phyloP scores from a whole-genome alignment of 164 flowering plant genomes.

The Amborella trichopoda region DNA sequence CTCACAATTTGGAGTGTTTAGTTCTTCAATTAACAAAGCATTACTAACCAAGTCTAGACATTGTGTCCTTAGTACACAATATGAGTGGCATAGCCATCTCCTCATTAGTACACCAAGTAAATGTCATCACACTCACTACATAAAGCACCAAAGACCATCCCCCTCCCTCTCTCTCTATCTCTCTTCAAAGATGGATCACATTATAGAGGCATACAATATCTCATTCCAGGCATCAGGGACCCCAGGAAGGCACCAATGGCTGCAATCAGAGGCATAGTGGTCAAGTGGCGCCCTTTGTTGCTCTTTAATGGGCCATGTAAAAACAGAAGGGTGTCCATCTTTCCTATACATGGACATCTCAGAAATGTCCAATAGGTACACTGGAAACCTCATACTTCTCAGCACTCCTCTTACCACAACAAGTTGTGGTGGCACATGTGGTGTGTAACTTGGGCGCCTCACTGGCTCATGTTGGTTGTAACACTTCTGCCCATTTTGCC shows the following conservation, averaged over 20 bases:
- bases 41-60: no score
- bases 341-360: conserved; percentile 47
- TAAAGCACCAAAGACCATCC: no score
- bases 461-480: conserved; percentile 59
- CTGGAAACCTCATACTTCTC: conserved; percentile 62
- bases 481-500: conserved; percentile 77
- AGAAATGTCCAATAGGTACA: conserved; percentile 62
- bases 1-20: no score
- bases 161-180: no score
- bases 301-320: conserved; percentile 19
- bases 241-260: conserved; percentile 32
- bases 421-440: conserved; percentile 35
- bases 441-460: conserved; percentile 24
- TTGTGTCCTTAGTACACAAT: no score
- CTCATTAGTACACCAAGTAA: no score
- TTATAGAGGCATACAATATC: conserved; percentile 12
- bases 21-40: no score
- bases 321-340: conserved; percentile 88
- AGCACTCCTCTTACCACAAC: conserved; percentile 41
- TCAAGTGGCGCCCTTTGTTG: conserved; percentile 17
- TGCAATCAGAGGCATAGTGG: conserved; percentile 16
- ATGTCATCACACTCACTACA: no score
- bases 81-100: no score
- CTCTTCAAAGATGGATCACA: no score
- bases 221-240: conserved; percentile 29